These are phyloP conservation scores for Linderina pennispora DNA, from an alignment of 192 early-diverging fungal species.

Conservation along the genomic window DNA sequence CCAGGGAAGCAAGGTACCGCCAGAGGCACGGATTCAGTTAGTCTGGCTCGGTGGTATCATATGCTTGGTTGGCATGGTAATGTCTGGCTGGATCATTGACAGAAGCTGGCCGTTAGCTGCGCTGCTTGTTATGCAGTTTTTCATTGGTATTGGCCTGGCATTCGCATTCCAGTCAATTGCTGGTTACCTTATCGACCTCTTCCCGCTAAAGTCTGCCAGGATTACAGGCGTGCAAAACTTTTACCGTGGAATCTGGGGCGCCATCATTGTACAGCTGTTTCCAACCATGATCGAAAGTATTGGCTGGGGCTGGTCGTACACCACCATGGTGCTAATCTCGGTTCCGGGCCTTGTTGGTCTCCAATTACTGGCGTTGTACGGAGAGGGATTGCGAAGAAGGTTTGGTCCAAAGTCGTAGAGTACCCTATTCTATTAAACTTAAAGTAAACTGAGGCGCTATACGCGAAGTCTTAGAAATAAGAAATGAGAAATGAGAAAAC, in stretches of 20 bases:
- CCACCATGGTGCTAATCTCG: not conserved
- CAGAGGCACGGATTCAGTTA: slow-evolving; percentile 3
- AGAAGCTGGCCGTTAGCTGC: not conserved
- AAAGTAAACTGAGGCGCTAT: too few species aligned
- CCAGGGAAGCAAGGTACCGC: not conserved
- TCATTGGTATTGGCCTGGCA: slow-evolving; percentile 3
- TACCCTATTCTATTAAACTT: too few species aligned
- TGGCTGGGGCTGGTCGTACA: not conserved
- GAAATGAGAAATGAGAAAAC: too few species aligned
- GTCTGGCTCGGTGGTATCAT: not conserved
- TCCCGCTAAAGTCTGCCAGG: not conserved
- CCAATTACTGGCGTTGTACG: too few species aligned
- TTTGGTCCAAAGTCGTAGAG: too few species aligned
- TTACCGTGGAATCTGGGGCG: slow-evolving; percentile 2
- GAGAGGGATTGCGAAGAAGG: too few species aligned
- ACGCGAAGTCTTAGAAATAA: too few species aligned
- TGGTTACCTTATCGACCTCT: slow-evolving; percentile 9
- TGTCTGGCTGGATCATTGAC: slow-evolving; percentile 7
- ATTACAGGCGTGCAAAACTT: slow-evolving; percentile 2
- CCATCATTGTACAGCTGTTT: not conserved
- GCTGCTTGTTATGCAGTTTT: slow-evolving; percentile 2
- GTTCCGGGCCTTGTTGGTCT: too few species aligned
- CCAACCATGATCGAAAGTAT: not conserved
- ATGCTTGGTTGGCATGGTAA: not conserved
- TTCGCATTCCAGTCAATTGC: not conserved